Base-by-base conservation (phyloP, 1,284 basidiomycete genomes). In the Cutaneotrichosporon daszewskae region DNA sequence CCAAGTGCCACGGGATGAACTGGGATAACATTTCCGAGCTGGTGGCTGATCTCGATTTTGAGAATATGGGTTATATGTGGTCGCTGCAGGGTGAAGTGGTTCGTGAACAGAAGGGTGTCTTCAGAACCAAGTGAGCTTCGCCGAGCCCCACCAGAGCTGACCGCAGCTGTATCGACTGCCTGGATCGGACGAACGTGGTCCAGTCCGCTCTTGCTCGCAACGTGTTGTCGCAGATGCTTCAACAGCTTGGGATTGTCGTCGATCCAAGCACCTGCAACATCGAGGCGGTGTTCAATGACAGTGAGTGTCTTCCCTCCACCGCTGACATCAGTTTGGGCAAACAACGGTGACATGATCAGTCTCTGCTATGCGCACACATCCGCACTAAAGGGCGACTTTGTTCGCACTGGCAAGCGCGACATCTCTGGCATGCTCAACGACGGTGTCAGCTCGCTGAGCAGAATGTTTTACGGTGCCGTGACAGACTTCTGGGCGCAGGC, bases 401-500 rank as follows among this genome's bases (percentile, higher is more conserved):
- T 90, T 1, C 79, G 89, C 77, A 97, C 92, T 0, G 94, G 94
- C 23, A 94, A 89, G 72, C 81, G 94, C 17, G 92, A 97, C 65
- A 73, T 95, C 20, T 78, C 80, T 28, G 94, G 94, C 2, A 80
- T 96, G 74, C 53, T 69, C 5, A 60, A 95, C 61, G 91, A 95
- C 60, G 90, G 91, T 1, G 81, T 92, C 46, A 95, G 92, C 65
- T 92, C 89, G 2, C 72, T 95, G 22, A 84, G 88, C 31, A 80
- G 87, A 74, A 70, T 76, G 61, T 72, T 72, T 45, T 72, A 72
- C 39, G 72, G 69, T n/a, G 72, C 74, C 0, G 67, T 92, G 59
- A 84, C 84, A 47, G 94, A 97, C 72, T 97, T 92, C 81, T 98
- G 96, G 72, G 84, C 81, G 40, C 94, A 98, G 74, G 87, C 90